Base-by-base conservation (phyloP, 257 asterid species). In the Solanum ossicruentum region DNA sequence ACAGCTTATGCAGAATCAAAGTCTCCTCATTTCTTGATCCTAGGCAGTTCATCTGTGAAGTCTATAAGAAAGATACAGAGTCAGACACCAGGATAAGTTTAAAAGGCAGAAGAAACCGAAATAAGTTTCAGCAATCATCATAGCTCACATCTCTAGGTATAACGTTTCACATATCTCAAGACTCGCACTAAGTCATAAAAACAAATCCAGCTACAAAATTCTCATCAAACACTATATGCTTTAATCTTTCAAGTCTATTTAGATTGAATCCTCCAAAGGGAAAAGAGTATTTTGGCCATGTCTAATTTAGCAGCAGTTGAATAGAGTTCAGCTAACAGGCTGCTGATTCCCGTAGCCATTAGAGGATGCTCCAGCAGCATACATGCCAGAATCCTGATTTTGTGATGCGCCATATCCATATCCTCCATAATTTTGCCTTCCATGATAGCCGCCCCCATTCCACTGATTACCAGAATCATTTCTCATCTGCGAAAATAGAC, bases 351-450 rank as follows among this genome's bases (percentile, higher is more conserved):
- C 97, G 7, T 93, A 91, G 12, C 95, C 99, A 49, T 93, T 93
- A 13, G 98, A 86, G 71, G 90, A 89, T 47, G 91, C 91, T 12
- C 91, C 91, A 10, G 90, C 89, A 87, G 87, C 85, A 81, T 85
- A 85, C 88, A 86, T 86, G 83, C 83, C 72, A 47, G 86, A 79
- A 57, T 86, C 90, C 89, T 85, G 89, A 85, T 85, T 80, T 45
- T 87, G 88, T 10, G 85, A 85, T 85, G 85, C 84, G 21, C 70
- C 75, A 41, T 94, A 91, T 89, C 96, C 97, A 72, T 94, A 92
- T 15, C 99, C 95, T 52, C 91, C 92, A 90, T 93, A 90, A 8
- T 88, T 93, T 82, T 94, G 98, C 89, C 94, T 91, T 80, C 91
- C 95, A 54, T 94, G 84, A 89, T 89, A 91, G 23, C 87, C 88